phyloP scores from a whole-genome alignment of 352 stramenopile species.

The Lagenidium giganteum region DNA sequence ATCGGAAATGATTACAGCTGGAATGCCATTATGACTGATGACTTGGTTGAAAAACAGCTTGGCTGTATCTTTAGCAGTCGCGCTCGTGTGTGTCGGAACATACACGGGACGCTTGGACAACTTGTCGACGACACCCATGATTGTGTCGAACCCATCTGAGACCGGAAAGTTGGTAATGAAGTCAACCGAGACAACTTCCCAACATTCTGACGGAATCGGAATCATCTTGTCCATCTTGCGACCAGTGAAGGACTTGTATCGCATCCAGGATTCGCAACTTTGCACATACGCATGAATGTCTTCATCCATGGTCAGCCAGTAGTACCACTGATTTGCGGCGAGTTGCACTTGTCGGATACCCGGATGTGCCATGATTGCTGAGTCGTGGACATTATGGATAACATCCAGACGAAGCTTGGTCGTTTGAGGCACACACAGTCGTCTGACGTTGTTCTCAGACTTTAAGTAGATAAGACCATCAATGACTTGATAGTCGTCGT shows the following conservation, averaged over 20 bases:
- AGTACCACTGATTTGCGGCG: slow-evolving; percentile 4
- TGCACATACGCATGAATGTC: slow-evolving; percentile 10
- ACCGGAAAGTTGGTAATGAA: slow-evolving; percentile 11
- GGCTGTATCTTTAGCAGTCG: slow-evolving; percentile 1
- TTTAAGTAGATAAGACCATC: too few species aligned
- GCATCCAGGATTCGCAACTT: slow-evolving; percentile 6
- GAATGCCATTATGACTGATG: slow-evolving; percentile 14
- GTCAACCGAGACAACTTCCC: slow-evolving; percentile 12
- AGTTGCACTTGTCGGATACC: slow-evolving; percentile 1
- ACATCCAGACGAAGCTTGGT: too few species aligned
- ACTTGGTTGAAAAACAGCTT: slow-evolving; percentile 12
- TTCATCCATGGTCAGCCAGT: slow-evolving; percentile 3
- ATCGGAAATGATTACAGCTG: slow-evolving; percentile 11
- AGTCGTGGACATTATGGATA: too few species aligned
- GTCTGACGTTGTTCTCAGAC: too few species aligned
- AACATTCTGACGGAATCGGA: slow-evolving; percentile 9
- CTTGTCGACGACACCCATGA: slow-evolving; percentile 7
- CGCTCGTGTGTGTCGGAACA: slow-evolving; percentile 3
- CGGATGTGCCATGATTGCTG: too few species aligned
- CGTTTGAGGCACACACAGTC: too few species aligned
- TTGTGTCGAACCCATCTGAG: slow-evolving; percentile 9
- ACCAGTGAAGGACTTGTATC: slow-evolving; percentile 1
- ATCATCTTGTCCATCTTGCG: slow-evolving; percentile 13
- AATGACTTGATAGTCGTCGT: too few species aligned
- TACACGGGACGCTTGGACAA: slow-evolving; percentile 14